A percentile compares a stretch with the other conserved stretches of the same genome.
Evolutionary conservation across 768 basidiomycete genomes (phyloP).

Genomic region (Coprinellus aureogranulatus): DNA sequence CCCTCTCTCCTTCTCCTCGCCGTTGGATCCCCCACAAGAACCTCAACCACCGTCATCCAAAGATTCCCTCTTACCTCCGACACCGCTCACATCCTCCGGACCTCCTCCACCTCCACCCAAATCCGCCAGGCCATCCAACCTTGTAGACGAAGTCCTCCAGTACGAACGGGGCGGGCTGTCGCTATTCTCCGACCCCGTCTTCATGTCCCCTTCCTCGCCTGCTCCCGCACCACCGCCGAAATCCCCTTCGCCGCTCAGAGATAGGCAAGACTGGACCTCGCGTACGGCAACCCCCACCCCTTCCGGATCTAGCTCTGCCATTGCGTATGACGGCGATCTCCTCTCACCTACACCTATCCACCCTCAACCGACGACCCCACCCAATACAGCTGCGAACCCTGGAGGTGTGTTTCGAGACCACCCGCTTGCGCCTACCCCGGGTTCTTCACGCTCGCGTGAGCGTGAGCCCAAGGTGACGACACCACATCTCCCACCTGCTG

Average conservation of each 20-base stretch:
- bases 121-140: neutral
- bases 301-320: neutral
- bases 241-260: neutral
- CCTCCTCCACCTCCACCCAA: neutral
- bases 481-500: too few species aligned
- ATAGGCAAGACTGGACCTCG: neutral
- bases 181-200: conserved; percentile 1
- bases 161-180: neutral
- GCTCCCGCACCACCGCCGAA: neutral
- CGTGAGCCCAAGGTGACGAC: too few species aligned
- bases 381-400: neutral
- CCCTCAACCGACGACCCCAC: neutral
- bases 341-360: too few species aligned
- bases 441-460: too few species aligned
- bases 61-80: neutral
- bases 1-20: too few species aligned
- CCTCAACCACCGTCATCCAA: neutral
- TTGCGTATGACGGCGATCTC: too few species aligned
- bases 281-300: neutral
- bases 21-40: too few species aligned
- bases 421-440: neutral
- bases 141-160: neutral
- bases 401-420: neutral
- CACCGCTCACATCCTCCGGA: neutral
- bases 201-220: neutral